Evolutionary conservation across 1,284 basidiomycete genomes (phyloP).

Genomic region (Spongiforma sp.): DNA sequence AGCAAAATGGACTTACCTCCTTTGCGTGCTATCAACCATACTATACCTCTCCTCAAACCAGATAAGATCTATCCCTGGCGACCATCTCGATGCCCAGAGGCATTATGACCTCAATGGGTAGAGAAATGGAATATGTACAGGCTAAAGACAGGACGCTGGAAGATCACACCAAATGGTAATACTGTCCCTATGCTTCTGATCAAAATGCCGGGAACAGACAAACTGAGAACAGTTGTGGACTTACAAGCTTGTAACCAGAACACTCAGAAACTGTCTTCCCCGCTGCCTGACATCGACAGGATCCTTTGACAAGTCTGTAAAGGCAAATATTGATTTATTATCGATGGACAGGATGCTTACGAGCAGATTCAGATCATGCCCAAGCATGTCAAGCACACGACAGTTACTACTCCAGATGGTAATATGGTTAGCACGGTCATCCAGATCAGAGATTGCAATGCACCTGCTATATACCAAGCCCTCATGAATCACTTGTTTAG

Average conservation of each 20-base stretch:
- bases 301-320: slow-evolving; percentile 28
- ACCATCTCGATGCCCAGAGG: slow-evolving; percentile 35
- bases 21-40: slow-evolving; percentile 39
- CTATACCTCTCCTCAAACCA: slow-evolving; percentile 39
- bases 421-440: slow-evolving; percentile 42
- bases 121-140: slow-evolving; percentile 36
- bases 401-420: slow-evolving; percentile 38
- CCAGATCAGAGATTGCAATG: slow-evolving; percentile 39
- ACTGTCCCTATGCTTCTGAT: slow-evolving; percentile 43
- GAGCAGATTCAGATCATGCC: slow-evolving; percentile 41
- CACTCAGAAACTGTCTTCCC: slow-evolving; percentile 39
- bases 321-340: slow-evolving; percentile 26
- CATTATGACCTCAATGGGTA: slow-evolving; percentile 34
- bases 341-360: slow-evolving; percentile 42
- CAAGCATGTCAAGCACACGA: slow-evolving; percentile 31
- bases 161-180: slow-evolving; percentile 30
- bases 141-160: slow-evolving; percentile 36
- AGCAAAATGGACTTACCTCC: slow-evolving; percentile 36
- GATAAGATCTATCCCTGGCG: slow-evolving; percentile 34
- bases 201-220: slow-evolving; percentile 25
- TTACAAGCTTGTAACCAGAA: slow-evolving; percentile 39
- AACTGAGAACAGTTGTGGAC: slow-evolving; percentile 25
- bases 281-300: no score
- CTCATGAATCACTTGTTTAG: slow-evolving; percentile 40
- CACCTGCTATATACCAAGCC: slow-evolving; percentile 27